Evolutionary conservation across 352 stramenopile species (phyloP).

Genomic region (Phytophthora niederhauseri): DNA sequence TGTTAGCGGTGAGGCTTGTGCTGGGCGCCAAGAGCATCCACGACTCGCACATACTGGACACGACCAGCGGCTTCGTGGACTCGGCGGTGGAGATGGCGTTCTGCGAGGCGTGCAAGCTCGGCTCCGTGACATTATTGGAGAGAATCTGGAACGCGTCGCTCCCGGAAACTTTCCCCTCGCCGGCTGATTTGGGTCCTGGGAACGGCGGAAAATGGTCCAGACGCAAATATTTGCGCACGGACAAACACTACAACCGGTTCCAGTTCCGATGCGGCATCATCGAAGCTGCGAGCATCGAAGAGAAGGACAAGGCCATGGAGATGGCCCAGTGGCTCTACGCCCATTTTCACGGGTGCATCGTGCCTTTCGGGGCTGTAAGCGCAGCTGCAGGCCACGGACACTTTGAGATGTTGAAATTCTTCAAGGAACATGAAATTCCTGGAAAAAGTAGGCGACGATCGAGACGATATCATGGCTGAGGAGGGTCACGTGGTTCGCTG

Average conservation of each 20-base stretch:
- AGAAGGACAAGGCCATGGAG: neutral
- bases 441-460: neutral
- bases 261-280: conserved; percentile 7
- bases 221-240: conserved; percentile 5
- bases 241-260: conserved; percentile 5
- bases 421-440: conserved; percentile 1
- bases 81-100: conserved; percentile 19
- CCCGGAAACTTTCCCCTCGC: neutral
- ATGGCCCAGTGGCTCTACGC: neutral
- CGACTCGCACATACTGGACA: neutral
- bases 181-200: conserved; percentile 3
- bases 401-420: neutral
- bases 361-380: neutral
- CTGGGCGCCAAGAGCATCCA: neutral
- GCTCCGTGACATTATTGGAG: too few species aligned
- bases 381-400: neutral
- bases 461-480: neutral
- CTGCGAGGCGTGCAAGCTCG: too few species aligned
- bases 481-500: neutral
- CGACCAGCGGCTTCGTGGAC: conserved; percentile 5
- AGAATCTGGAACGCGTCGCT: conserved; percentile 1
- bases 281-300: neutral
- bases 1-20: neutral
- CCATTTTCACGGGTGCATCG: neutral
- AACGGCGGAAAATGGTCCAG: conserved; percentile 5